These are phyloP conservation scores for Starmerella bacillaris DNA, from an alignment of 805 yeast genomes.

Conservation along the genomic window DNA sequence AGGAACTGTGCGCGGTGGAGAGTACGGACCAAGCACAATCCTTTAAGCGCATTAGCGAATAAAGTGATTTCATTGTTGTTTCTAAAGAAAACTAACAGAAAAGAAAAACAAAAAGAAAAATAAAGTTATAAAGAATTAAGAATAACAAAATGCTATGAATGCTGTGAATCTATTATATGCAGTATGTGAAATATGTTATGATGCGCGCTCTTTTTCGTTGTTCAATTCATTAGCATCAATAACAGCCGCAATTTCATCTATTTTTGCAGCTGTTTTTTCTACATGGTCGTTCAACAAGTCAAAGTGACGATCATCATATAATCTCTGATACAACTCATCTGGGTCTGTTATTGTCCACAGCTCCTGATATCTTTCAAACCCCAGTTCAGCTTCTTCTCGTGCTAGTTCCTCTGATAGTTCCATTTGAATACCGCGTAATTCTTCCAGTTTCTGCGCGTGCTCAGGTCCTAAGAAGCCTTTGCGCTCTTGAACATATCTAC, in stretches of 20 bases:
- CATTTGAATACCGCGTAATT: conserved; percentile 40
- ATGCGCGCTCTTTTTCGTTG: background rate
- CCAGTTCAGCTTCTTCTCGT: conserved; percentile 17
- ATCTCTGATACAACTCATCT: conserved; percentile 20
- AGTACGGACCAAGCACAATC: conserved; percentile 11
- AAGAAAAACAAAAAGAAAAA: no score
- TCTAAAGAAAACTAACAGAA: no score
- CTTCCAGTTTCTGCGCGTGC: conserved; percentile 35
- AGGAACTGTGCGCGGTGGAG: conserved; percentile 13
- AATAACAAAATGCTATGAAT: no score
- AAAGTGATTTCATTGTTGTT: no score
- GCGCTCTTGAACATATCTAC: conserved; percentile 23
- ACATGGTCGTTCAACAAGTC: conserved; percentile 34
- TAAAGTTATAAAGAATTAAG: no score
- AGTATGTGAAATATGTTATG: no score
- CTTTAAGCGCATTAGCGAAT: no score
- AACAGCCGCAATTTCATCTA: conserved; percentile 34
- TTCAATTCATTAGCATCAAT: conserved; percentile 19
- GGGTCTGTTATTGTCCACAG: conserved; percentile 17
- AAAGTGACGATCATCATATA: conserved; percentile 36
- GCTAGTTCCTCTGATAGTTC: conserved; percentile 29
- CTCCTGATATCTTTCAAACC: conserved; percentile 22
- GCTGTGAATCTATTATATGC: no score
- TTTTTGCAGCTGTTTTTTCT: conserved; percentile 30
- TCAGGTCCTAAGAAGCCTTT: conserved; percentile 26